Evolutionary conservation across 2,329 filamentous ascomycete species (phyloP), one percentile per base, ranked within the genome.

Genomic region (Penicillium verrucosum): DNA sequence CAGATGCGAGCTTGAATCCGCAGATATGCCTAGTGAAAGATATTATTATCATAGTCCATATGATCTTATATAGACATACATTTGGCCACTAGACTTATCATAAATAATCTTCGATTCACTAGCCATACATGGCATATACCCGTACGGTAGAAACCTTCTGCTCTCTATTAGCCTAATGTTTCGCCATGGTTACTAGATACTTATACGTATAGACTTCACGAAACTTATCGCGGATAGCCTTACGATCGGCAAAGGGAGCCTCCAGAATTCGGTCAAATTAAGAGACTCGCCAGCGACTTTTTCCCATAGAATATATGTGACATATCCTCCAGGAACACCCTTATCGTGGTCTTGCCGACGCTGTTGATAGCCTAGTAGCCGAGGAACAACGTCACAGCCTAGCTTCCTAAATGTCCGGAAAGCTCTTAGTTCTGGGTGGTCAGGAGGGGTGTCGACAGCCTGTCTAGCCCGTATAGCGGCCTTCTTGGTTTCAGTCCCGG

Each of bases 181-280:
- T 47, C 16, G 23, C 14, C 16, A 14, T 41, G 18, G 34, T 41
- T 1, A 47, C 36, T 34, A 46, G 18, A 34, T 53, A 40, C 3
- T 41, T 14, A 53, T 53, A 53, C 51, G 27, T 40, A 34, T 53
- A 53, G 25, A 53, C 51, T 21, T 47, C 18, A 14, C 51, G 41
- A 46, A 53, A 53, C n/a, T 34, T 21, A 53, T 40, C 34, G 51
- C 51, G 51, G 51, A 53, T 53, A 6, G 51, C 42, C 34, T 53
- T 5, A 27, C 51, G 51, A 30, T 53, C 51, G 27, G 14, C 18
- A 53, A 53, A 47, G 42, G 51, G 27, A 53, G 42, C 18, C 51
- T 41, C 51, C 51, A 53, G 42, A 53, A 53, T 40, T 46, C 42
- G 25, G 42, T 41, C 27, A 46, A 46, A 34, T 53, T 14, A 32